Percentiles rank a stretch among this genome's conserved stretches.
These are phyloP conservation scores for Saposhnikovia divaricata DNA, from an alignment of 129 eudicot genomes.

Conservation along the genomic window DNA sequence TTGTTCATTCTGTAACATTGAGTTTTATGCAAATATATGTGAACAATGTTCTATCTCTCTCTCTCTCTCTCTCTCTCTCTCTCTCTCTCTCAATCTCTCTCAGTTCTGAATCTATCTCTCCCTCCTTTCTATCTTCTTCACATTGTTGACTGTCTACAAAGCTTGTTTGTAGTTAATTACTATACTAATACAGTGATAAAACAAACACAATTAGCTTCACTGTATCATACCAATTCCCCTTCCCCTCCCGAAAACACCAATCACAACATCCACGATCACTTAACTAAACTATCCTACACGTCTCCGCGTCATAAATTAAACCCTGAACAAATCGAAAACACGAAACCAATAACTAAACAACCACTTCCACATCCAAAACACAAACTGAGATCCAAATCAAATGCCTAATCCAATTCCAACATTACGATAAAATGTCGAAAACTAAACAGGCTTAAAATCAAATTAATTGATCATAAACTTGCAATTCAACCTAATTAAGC, in stretches of 20 bases:
- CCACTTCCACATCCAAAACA: not conserved
- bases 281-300: not conserved
- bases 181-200: no score
- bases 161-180: no score
- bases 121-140: no score
- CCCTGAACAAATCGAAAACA: conserved; percentile 7
- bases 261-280: not conserved
- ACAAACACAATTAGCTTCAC: no score
- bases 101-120: no score
- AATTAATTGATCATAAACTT: not conserved
- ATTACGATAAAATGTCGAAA: not conserved
- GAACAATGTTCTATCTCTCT: no score
- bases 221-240: not conserved
- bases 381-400: not conserved
- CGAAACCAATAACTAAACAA: not conserved
- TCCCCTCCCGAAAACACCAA: not conserved
- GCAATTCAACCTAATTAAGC: not conserved
- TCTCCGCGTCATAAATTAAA: not conserved
- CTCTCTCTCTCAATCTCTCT: no score
- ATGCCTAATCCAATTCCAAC: not conserved
- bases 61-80: no score
- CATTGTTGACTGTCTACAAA: no score
- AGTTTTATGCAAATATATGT: no score
- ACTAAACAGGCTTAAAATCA: not conserved
- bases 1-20: no score